A percentile compares a stretch with the other conserved stretches of the same genome.
These are phyloP conservation scores for Rutstroemia sp. DNA, from an alignment of 2,329 filamentous ascomycete genomes.

Conservation along the genomic window DNA sequence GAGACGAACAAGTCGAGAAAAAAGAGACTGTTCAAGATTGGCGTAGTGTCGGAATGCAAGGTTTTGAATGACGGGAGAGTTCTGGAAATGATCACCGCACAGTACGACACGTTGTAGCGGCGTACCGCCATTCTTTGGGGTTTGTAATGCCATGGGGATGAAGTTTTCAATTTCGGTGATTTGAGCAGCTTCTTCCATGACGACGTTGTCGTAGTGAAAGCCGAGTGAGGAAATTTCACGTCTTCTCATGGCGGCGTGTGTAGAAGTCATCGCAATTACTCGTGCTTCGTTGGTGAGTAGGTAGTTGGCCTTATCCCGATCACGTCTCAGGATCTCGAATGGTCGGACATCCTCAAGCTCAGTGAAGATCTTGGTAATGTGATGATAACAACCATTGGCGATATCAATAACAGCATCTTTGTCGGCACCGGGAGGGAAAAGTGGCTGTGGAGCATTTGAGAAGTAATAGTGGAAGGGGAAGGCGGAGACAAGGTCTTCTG, in stretches of 20 bases:
- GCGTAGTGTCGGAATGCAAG: slow-evolving; percentile 90
- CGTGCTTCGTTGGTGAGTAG: slow-evolving; percentile 92
- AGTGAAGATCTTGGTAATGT: slow-evolving; percentile 83
- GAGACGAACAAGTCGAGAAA: slow-evolving; percentile 81
- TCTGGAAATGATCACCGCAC: slow-evolving; percentile 93
- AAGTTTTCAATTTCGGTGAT: slow-evolving; percentile 98
- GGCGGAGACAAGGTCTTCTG: slow-evolving; percentile 55
- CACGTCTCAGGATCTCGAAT: slow-evolving; percentile 85
- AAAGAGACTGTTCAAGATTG: slow-evolving; percentile 92
- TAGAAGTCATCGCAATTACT: slow-evolving; percentile 97
- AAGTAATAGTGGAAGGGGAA: slow-evolving; percentile 93
- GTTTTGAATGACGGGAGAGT: slow-evolving; percentile 92
- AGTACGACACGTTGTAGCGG: slow-evolving; percentile 82
- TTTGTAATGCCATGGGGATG: slow-evolving; percentile 89
- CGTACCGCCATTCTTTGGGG: slow-evolving; percentile 63
- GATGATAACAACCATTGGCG: slow-evolving; percentile 76
- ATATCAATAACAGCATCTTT: slow-evolving; percentile 67
- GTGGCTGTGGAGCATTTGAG: slow-evolving; percentile 73
- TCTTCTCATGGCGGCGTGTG: slow-evolving; percentile 89
- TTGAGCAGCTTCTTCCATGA: slow-evolving; percentile 98
- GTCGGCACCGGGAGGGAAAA: slow-evolving; percentile 63
- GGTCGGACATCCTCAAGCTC: slow-evolving; percentile 90
- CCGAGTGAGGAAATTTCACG: slow-evolving; percentile 86
- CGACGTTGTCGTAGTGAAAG: slow-evolving; percentile 94
- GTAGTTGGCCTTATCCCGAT: slow-evolving; percentile 92